Evolutionary conservation across 1,284 basidiomycete species (phyloP), one percentile per base, ranked within the genome.

Genomic region (Tetrapyrgos nigripes): DNA sequence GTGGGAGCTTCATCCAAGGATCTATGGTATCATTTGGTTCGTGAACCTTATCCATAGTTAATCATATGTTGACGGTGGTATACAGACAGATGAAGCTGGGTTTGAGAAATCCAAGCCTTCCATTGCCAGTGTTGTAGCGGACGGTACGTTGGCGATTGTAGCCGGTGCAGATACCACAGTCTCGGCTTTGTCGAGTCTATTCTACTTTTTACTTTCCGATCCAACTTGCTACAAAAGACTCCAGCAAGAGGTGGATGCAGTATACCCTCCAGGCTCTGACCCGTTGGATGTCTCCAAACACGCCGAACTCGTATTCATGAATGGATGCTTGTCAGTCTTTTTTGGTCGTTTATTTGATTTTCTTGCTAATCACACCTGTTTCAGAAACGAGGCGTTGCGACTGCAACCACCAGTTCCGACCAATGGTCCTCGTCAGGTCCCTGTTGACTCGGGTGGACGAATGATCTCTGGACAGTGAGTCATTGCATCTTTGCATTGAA

Each of bases 101-200:
- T 46, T 72, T 40, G 79, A 78, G 29, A 68, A 67, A 17, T 47
- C 35, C 0, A 65, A 67, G 0, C 73, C 73, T 37, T 68, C 79
- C 2, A 62, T 70, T 21, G 64, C 63, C 9, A 69, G 75, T 35
- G 68, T 80, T 14, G 66, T 74, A 3, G 66, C 73, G 4, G 79
- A 81, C 27, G 75, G 74, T 17, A 68, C 73, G 72, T 50, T 71
- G 17, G 67, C 67, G 1, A 68, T 72, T 26, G 50, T 69, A 3
- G 79, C 78, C 1, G 79, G 78, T 2, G 73, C 79, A 0, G 79
- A 81, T 50, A 80, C 79, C 0, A 76, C 77, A 0, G 70, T 75
- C 3, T 70, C 68, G 24, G 70, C 70, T 4, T 58, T 81, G 26
- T 64, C 66, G 13, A 73, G 68, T 28, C 52, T 76, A 1, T 65